phyloP scores from a whole-genome alignment of 306 rosid genomes.

The Morella rubra region DNA sequence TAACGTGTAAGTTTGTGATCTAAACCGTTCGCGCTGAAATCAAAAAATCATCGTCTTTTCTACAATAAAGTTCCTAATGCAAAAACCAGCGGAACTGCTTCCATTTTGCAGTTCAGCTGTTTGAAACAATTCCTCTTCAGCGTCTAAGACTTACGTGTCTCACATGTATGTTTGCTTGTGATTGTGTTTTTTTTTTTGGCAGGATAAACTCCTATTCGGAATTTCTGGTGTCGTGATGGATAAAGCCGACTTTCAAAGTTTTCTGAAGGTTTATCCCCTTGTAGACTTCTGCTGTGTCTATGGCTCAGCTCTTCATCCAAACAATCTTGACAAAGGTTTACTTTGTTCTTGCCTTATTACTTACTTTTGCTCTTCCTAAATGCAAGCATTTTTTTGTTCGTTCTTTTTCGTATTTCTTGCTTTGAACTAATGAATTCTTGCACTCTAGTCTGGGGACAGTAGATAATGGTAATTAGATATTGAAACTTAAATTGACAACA shows the following conservation, averaged over 20 bases:
- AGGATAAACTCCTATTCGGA: too few relatives aligned
- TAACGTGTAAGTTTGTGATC: too few relatives aligned
- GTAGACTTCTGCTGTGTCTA: slow-evolving; percentile 54
- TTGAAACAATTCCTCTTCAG: slow-evolving; percentile 8
- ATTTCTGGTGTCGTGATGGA: slow-evolving; percentile 24
- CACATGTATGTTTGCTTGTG: too few relatives aligned
- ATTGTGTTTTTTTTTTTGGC: too few relatives aligned
- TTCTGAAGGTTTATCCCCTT: slow-evolving; percentile 44
- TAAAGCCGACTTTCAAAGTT: slow-evolving; percentile 29
- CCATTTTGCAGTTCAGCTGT: neutral
- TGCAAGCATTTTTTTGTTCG: neutral
- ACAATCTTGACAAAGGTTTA: slow-evolving; percentile 39
- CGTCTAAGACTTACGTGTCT: too few relatives aligned
- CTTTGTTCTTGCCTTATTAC: slow-evolving; percentile 1
- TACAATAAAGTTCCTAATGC: neutral
- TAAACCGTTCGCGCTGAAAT: neutral
- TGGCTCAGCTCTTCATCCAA: slow-evolving; percentile 54
- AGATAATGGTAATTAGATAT: neutral
- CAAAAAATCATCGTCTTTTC: too few relatives aligned
- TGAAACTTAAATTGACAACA: neutral
- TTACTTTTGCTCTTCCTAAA: neutral
- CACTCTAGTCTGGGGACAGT: neutral
- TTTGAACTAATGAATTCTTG: too few relatives aligned
- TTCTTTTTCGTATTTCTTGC: neutral
- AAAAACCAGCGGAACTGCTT: neutral